Conservation (phyloP, 2,329 filamentous ascomycete genomes). For the Reticulascus tulasneorum region DNA sequence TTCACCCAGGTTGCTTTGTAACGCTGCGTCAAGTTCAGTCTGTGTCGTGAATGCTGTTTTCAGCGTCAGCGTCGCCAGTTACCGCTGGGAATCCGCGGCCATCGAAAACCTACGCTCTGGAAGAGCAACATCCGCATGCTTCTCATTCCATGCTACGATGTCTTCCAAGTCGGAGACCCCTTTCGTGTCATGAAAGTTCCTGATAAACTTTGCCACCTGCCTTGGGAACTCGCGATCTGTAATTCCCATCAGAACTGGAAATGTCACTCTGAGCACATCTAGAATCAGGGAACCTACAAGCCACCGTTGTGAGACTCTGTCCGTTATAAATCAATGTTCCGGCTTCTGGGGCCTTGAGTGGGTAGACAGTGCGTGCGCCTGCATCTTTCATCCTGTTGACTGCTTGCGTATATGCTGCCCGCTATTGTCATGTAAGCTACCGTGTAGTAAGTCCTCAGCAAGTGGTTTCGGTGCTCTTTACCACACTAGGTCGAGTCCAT, state of each 20-base stretch:
- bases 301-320: constrained; percentile 12
- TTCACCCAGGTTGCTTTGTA: neutral
- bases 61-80: neutral
- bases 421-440: no score
- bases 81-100: constrained; percentile 1
- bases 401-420: constrained; percentile 9
- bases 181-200: constrained; percentile 2
- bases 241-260: neutral
- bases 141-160: constrained; percentile 19
- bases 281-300: constrained; percentile 10
- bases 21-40: neutral
- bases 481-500: constrained; percentile 15
- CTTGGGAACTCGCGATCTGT: constrained; percentile 1
- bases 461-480: constrained; percentile 6
- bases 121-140: constrained; percentile 14
- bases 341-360: constrained; percentile 6
- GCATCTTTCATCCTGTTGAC: constrained; percentile 8
- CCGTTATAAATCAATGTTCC: constrained; percentile 7
- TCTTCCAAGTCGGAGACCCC: constrained; percentile 13
- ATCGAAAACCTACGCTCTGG: constrained; percentile 16
- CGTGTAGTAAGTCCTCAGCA: neutral
- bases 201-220: neutral
- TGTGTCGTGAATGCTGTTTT: constrained; percentile 1
- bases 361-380: constrained; percentile 13
- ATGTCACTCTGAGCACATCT: neutral